Evolutionary conservation across 2,329 filamentous ascomycete species (phyloP), one percentile per base, ranked within the genome.

Genomic region (Verticillium nonalfalfae): DNA sequence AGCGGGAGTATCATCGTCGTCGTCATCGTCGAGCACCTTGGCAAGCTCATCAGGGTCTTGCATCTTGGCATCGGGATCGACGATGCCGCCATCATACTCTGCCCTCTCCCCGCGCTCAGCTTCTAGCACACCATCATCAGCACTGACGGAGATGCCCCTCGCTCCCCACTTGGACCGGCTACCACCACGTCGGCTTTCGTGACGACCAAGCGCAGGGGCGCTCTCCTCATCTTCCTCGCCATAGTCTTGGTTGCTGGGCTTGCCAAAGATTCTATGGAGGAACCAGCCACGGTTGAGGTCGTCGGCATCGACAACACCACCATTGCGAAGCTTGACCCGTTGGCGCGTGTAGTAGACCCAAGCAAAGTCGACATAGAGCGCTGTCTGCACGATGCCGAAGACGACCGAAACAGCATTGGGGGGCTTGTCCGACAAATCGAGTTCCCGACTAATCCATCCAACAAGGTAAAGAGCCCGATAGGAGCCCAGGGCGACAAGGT

Each of bases 321-420:
- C 94, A 66, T 86, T 88, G 64, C 94, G 85, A 15, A 98, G 87
- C 87, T 97, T 97, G 71, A 98, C 93, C 61, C 93, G 86, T 78
- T 97, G 94, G 65, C 94, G 85, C 11, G 90, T 90, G 79, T 91
- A 97, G 80, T 98, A 98, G 1, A 98, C 93, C 93, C 93, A 97
- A 39, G 92, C 93, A 72, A 98, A 98, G 76, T 98, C 94, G 68
- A 93, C 73, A 75, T 97, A 97, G 54, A 97, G 85, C 1, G 90
- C 87, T 0, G 93, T 97, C 78, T 98, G 94, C 33, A 98, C 80
- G 63, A 96, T 78, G 61, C 94, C 94, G 70, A 96, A 97, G 64
- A 96, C 85, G 71, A 95, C 85, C 7, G 90, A 88, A 10, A 94
- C 85, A 3, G 86, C 81, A 68, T 93, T 89, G 63, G 87, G 86